These are phyloP conservation scores for Aspergillus kassunensis DNA, from an alignment of 495 filamentous ascomycete species.

Conservation along the genomic window DNA sequence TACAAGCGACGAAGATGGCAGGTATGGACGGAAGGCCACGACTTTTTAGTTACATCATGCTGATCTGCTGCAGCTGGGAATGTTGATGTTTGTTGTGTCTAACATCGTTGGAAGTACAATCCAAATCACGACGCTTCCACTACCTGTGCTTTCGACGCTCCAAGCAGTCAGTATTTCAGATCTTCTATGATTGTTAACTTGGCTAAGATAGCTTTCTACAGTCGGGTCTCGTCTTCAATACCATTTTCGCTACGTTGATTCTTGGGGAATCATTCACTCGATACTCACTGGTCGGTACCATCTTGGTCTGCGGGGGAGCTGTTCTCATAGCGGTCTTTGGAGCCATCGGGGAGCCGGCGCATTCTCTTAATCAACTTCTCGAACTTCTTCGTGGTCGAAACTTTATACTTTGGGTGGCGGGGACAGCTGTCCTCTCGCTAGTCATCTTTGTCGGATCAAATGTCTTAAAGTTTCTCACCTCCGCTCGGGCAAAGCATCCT, in stretches of 20 bases:
- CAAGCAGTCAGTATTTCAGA: slow-evolving; percentile 62
- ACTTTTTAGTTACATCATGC: not conserved
- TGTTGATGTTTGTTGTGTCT: slow-evolving; percentile 93
- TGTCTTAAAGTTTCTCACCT: slow-evolving; percentile 49
- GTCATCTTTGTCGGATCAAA: slow-evolving; percentile 60
- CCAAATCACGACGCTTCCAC: slow-evolving; percentile 92
- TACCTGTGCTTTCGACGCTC: slow-evolving; percentile 91
- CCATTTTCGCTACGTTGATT: slow-evolving; percentile 90
- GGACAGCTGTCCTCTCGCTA: slow-evolving; percentile 67
- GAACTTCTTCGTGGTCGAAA: slow-evolving; percentile 64
- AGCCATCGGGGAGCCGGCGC: slow-evolving; percentile 91
- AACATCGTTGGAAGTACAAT: slow-evolving; percentile 94
- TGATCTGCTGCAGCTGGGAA: slow-evolving; percentile 59
- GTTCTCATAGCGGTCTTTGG: slow-evolving; percentile 90
- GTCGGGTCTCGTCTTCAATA: slow-evolving; percentile 96
- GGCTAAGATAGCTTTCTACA: slow-evolving; percentile 22
- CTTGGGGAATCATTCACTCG: slow-evolving; percentile 90
- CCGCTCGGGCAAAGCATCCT: slow-evolving; percentile 30
- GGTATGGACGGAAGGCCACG: slow-evolving; percentile 32
- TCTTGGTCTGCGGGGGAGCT: slow-evolving; percentile 82
- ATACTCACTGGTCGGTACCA: slow-evolving; percentile 82
- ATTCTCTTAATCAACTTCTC: slow-evolving; percentile 78
- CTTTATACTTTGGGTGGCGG: slow-evolving; percentile 90
- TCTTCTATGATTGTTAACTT: not conserved
- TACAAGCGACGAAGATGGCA: slow-evolving; percentile 94